These are phyloP conservation scores for Blastomyces parvus DNA, from an alignment of 2,329 filamentous ascomycete genomes.

Conservation along the genomic window DNA sequence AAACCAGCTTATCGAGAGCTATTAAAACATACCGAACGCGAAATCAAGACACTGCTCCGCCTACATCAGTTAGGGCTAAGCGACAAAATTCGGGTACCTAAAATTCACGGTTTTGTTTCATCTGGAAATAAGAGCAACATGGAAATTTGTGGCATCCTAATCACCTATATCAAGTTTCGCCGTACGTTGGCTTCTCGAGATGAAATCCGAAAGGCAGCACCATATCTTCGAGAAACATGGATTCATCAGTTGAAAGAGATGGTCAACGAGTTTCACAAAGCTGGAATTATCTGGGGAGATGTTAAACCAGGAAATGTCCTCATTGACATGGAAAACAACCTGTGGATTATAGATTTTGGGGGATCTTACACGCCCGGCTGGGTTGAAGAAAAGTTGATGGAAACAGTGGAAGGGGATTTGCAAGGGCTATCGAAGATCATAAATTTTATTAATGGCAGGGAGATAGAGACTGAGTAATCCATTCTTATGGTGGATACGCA, in stretches of 20 bases:
- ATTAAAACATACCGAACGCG: conserved; percentile 5
- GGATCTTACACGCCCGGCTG: conserved; percentile 19
- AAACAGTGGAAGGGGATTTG: conserved; percentile 18
- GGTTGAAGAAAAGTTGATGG: conserved; percentile 17
- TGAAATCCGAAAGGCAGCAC: background rate
- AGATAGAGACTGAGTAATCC: background rate
- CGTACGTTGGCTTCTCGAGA: conserved; percentile 5
- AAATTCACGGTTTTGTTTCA: conserved; percentile 10
- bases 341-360: conserved; percentile 23
- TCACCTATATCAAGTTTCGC: conserved; percentile 9
- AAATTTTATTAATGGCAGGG: conserved; percentile 6
- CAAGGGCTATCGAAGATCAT: conserved; percentile 14
- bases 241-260: conserved; percentile 9
- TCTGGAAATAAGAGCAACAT: conserved; percentile 2
- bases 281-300: conserved; percentile 21
- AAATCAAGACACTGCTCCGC: conserved; percentile 9
- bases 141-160: conserved; percentile 11
- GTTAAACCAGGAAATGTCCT: conserved; percentile 22
- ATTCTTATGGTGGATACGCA: background rate
- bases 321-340: conserved; percentile 18
- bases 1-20: conserved; percentile 9
- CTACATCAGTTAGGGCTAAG: conserved; percentile 6
- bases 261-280: conserved; percentile 12
- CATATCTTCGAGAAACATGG: conserved; percentile 7
- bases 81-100: conserved; percentile 9